A percentile compares a stretch with the other conserved stretches of the same genome.
Conservation (phyloP, 163 green algal genomes). For the Volvox carteri region DNA sequence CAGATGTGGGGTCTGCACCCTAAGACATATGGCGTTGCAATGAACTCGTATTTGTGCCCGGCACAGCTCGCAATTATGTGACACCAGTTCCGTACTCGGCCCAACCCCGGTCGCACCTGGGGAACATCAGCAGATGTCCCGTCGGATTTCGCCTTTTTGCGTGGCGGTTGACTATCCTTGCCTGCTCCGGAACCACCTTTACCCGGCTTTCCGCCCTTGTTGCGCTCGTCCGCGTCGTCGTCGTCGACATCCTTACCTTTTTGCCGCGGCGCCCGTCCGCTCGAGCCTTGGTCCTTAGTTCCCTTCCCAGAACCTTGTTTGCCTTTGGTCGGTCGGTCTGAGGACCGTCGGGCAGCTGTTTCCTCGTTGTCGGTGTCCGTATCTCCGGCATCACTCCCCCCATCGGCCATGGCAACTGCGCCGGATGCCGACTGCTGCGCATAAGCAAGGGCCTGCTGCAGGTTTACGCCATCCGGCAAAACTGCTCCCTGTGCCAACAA, state of each 20-base stretch:
- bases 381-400: slow-evolving; percentile 5
- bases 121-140: neutral
- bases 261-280: neutral
- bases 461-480: slow-evolving; percentile 32
- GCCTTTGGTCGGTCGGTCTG: neutral
- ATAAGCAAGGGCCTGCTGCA: slow-evolving; percentile 23
- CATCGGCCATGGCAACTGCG: neutral
- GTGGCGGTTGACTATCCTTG: slow-evolving; percentile 9
- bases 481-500: slow-evolving; percentile 25
- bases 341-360: neutral
- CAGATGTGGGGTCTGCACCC: no score
- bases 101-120: no score
- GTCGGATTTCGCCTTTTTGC: slow-evolving; percentile 18
- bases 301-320: slow-evolving; percentile 4
- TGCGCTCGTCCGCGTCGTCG: slow-evolving; percentile 11
- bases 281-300: slow-evolving; percentile 1
- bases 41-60: no score
- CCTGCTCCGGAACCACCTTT: slow-evolving; percentile 2
- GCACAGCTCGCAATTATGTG: no score
- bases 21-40: no score
- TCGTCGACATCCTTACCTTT: slow-evolving; percentile 38
- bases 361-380: slow-evolving; percentile 37
- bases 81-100: no score
- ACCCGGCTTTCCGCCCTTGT: slow-evolving; percentile 23
- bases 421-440: slow-evolving; percentile 18